Base-by-base conservation (phyloP, 768 basidiomycete species). In the Pholiota microspora region DNA sequence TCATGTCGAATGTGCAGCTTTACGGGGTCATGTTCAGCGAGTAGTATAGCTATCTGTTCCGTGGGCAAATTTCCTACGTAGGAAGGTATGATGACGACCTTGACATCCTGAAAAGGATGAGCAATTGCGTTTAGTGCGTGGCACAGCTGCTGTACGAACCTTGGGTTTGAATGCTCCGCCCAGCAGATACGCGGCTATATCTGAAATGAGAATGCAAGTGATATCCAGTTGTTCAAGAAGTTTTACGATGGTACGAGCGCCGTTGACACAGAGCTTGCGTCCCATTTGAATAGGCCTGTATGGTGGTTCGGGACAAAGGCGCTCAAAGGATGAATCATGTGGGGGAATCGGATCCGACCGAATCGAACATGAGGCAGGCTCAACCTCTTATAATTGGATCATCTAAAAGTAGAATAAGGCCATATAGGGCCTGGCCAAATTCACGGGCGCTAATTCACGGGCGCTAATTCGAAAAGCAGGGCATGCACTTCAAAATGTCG, bases 141-240 rank as follows among this genome's bases (percentile, higher is more conserved):
- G 13, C 21, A 34, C 25, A 29, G n/a, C 40, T 13, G 29, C 25
- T 18, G 8, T 12, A 15, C 56, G 9, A n/a, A 61, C 59, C 58
- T 56, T 56, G 7, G 61, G 61, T 7, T 59, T 59, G n/a, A 51
- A 52, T 8, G 35, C 45, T 10, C 49, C 54, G n/a, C 59, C 61
- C 35, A 59, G 56, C 5, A 62, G 45, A 45, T 53, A 55, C 4
- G 56, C 59, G 3, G 61, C 61, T 56, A 59, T 59, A 10, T 62
- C 61, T 7, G 55, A 38, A 9, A 56, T 28, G 9, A 62, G 27
- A 2, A 62, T 56, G 21, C 58, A 62, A 3, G 25, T 46, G 34
- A 59, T 46, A n/a, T 51, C 52, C 12, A 46, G 32, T 16, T 44
- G 51, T 42, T 53, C 45, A 18, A 62, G 57, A 5, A 46, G 46